Conservation (phyloP, 2,329 filamentous ascomycete genomes). For the Aspergillus pseudoglaucus region DNA sequence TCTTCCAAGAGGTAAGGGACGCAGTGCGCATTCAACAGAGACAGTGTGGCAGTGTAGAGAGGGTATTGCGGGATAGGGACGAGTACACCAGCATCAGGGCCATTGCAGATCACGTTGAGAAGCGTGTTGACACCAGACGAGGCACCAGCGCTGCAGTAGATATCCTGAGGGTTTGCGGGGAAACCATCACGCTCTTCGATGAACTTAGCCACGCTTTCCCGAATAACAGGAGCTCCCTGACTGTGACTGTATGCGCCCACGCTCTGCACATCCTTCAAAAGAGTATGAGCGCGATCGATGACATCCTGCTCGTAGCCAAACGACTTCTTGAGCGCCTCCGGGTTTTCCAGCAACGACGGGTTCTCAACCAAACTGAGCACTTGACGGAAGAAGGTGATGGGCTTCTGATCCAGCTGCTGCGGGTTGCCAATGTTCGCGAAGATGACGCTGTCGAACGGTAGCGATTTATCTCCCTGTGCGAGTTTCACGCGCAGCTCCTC, state of each 20-base stretch:
- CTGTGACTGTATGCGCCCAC: constrained; percentile 96
- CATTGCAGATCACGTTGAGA: constrained; percentile 78
- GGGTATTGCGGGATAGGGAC: constrained; percentile 97
- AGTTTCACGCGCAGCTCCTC: constrained; percentile 80
- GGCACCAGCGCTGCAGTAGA: constrained; percentile 88
- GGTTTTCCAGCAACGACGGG: constrained; percentile 73
- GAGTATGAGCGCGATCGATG: constrained; percentile 70
- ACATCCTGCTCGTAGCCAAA: constrained; percentile 90
- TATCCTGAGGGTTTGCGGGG: constrained; percentile 68
- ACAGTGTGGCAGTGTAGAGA: constrained; percentile 88
- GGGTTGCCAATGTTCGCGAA: constrained; percentile 99
- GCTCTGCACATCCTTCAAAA: constrained; percentile 77
- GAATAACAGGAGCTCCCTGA: constrained; percentile 77
- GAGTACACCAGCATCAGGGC: constrained; percentile 71
- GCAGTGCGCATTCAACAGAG: constrained; percentile 74
- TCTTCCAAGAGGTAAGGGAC: constrained; percentile 96
- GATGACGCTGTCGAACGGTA: constrained; percentile 88
- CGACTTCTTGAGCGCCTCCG: constrained; percentile 65
- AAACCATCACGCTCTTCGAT: constrained; percentile 90
- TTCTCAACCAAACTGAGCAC: constrained; percentile 91
- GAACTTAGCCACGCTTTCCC: constrained; percentile 84
- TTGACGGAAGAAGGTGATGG: constrained; percentile 98
- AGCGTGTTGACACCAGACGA: constrained; percentile 93
- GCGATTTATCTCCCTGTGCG: constrained; percentile 42
- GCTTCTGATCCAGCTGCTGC: constrained; percentile 97